Percentiles rank a stretch among this genome's conserved stretches.
Evolutionary conservation across 1,139 yeast genomes (phyloP).

Genomic region (Geotrichum cucujoidarum): DNA sequence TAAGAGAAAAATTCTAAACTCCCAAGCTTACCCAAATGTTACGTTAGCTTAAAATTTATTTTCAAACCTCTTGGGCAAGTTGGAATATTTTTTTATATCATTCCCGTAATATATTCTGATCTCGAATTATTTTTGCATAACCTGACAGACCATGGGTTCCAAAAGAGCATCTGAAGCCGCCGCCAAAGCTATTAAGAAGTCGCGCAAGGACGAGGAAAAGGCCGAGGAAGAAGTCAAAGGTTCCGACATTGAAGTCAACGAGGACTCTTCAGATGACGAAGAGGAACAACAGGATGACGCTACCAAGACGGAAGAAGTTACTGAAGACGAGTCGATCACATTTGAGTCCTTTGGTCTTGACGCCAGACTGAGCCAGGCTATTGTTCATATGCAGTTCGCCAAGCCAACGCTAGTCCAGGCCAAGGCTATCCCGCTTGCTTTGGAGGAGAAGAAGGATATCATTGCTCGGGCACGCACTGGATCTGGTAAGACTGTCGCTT

Average conservation of each 20-base stretch:
- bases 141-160: conserved; percentile 7
- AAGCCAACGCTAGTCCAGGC: conserved; percentile 89
- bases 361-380: conserved; percentile 76
- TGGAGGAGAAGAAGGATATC: conserved; percentile 80
- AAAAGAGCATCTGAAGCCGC: conserved; percentile 8
- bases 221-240: neutral
- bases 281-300: conserved; percentile 7
- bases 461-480: conserved; percentile 89
- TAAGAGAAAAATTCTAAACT: neutral
- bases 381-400: conserved; percentile 64
- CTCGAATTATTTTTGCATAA: too few species aligned
- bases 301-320: conserved; percentile 8
- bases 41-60: neutral
- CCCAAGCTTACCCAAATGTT: conserved; percentile 3
- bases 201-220: neutral
- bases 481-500: conserved; percentile 86
- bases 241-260: neutral
- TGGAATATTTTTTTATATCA: too few species aligned
- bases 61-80: neutral
- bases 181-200: conserved; percentile 6
- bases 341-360: conserved; percentile 48
- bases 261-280: neutral
- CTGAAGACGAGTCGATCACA: conserved; percentile 15
- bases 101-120: too few species aligned
- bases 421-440: conserved; percentile 84